Percentiles rank a stretch among this genome's conserved stretches.
Evolutionary conservation across 177 flowering plant species (phyloP).

Genomic region (Tripterygium wilfordii): DNA sequence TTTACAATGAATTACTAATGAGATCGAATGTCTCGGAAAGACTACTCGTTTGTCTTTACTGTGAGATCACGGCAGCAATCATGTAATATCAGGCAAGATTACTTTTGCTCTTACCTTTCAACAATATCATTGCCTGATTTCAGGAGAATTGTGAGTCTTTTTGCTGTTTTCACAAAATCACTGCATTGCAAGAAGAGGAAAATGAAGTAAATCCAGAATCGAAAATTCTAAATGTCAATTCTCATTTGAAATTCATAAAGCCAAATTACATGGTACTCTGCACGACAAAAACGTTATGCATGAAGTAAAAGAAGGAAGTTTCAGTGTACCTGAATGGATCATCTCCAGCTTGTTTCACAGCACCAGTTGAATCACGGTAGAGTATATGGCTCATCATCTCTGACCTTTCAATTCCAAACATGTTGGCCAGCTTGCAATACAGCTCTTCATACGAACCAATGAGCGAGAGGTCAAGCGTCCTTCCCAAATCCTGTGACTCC

Average conservation of each 20-base stretch:
- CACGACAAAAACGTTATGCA: neutral
- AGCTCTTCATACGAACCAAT: slow-evolving; percentile 79
- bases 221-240: too few species aligned
- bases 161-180: slow-evolving; percentile 53
- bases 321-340: slow-evolving; percentile 94
- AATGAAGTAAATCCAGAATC: too few species aligned
- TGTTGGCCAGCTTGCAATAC: slow-evolving; percentile 45
- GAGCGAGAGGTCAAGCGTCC: slow-evolving; percentile 72
- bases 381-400: slow-evolving; percentile 47
- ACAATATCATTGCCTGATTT: slow-evolving; percentile 32
- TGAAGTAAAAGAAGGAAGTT: neutral
- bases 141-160: slow-evolving; percentile 48
- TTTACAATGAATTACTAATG: too few species aligned
- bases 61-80: too few species aligned
- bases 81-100: too few species aligned
- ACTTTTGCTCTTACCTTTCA: slow-evolving; percentile 39
- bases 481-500: slow-evolving; percentile 79
- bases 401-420: slow-evolving; percentile 63
- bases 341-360: slow-evolving; percentile 64
- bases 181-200: slow-evolving; percentile 45
- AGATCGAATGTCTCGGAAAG: too few species aligned
- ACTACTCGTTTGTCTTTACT: too few species aligned
- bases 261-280: too few species aligned
- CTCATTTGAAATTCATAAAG: too few species aligned
- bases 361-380: slow-evolving; percentile 59